These are phyloP conservation scores for Mallotus nudiflorus DNA, from an alignment of 345 rosid genomes.

Conservation along the genomic window DNA sequence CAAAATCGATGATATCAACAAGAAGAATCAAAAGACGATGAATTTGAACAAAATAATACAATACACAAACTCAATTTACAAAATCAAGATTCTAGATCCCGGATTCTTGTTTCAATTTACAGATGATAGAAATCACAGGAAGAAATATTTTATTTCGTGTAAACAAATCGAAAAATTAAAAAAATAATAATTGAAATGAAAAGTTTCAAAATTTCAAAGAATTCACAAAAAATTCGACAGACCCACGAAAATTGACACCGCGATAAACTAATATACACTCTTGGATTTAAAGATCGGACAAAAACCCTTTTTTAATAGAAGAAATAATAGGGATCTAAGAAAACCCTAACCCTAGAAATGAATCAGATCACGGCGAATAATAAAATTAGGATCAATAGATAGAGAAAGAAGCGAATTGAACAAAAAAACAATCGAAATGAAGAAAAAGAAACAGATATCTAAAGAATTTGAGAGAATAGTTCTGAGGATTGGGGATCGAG, in stretches of 20 bases:
- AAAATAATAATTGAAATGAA: constrained; percentile 1
- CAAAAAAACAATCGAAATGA: not conserved
- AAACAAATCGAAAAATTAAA: not conserved
- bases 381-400: constrained; percentile 18
- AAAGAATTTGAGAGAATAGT: not conserved
- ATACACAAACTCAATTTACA: not conserved
- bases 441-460: not conserved
- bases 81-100: constrained; percentile 1
- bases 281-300: constrained; percentile 21
- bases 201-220: not conserved
- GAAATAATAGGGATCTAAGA: not conserved
- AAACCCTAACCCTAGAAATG: constrained; percentile 48
- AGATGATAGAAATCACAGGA: not conserved
- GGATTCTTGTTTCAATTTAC: not conserved
- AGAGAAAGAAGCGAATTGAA: constrained; percentile 20
- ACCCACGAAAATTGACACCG: constrained; percentile 18
- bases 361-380: not conserved
- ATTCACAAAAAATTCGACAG: not conserved
- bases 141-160: no score
- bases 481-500: not conserved
- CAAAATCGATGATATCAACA: not conserved
- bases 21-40: no score
- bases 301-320: constrained; percentile 6
- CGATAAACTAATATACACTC: not conserved
- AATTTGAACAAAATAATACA: not conserved